These are phyloP conservation scores for Marsdenia floribunda DNA, from an alignment of 257 asterid species.

Conservation along the genomic window DNA sequence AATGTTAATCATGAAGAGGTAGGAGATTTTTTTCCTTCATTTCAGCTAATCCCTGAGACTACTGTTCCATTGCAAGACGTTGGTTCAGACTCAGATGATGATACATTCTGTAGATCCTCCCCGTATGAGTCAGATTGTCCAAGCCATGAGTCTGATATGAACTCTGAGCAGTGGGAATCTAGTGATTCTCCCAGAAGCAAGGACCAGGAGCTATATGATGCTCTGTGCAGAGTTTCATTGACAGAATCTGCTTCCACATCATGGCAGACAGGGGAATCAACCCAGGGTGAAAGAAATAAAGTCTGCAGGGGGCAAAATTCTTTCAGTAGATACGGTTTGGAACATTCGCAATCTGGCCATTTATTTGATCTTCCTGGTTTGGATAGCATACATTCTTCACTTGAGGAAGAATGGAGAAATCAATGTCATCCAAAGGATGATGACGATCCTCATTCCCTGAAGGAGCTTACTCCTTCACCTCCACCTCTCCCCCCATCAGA, in stretches of 20 bases:
- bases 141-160: conserved; percentile 64
- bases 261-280: conserved; percentile 28
- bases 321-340: conserved; percentile 32
- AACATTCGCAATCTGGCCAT: conserved; percentile 36
- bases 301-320: conserved; percentile 32
- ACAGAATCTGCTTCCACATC: conserved; percentile 51
- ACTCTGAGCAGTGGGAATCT: conserved; percentile 85
- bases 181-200: conserved; percentile 60
- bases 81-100: conserved; percentile 81
- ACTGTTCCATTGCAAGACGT: conserved; percentile 37
- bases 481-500: conserved; percentile 70
- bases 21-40: conserved; percentile 66
- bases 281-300: conserved; percentile 32
- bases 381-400: conserved; percentile 36
- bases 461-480: conserved; percentile 37
- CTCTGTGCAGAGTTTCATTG: conserved; percentile 59
- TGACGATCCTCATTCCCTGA: conserved; percentile 21
- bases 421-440: conserved; percentile 5
- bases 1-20: conserved; percentile 36
- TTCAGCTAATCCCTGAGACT: conserved; percentile 89
- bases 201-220: conserved; percentile 60
- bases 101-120: conserved; percentile 83
- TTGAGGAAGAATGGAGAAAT: conserved; percentile 38
- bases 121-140: conserved; percentile 62
- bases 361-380: conserved; percentile 58